phyloP scores from a whole-genome alignment of 2,329 filamentous ascomycete genomes.

The Verruconis gallopava region DNA sequence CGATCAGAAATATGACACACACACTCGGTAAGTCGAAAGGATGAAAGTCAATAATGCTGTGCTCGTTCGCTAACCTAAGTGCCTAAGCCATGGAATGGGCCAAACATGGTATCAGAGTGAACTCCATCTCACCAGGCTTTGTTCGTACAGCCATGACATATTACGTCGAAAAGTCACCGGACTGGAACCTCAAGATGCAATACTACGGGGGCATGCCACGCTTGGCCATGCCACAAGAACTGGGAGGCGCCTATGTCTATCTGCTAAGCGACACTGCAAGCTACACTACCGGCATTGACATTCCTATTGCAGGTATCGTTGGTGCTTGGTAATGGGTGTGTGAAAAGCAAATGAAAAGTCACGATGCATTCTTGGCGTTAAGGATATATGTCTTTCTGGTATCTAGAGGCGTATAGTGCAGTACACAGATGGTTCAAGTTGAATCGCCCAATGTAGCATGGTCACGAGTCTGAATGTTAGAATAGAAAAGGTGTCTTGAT shows the following conservation, averaged over 20 bases:
- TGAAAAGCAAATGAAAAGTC: too few relatives aligned
- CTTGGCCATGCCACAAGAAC: constrained; percentile 38
- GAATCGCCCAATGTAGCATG: too few relatives aligned
- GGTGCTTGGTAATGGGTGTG: constrained; percentile 24
- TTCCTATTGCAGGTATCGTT: constrained; percentile 36
- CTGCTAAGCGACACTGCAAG: constrained; percentile 38
- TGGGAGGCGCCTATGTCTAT: constrained; percentile 47
- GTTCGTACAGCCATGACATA: constrained; percentile 8
- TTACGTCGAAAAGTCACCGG: constrained; percentile 3
- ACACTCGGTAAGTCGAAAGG: constrained; percentile 59
- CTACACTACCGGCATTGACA: constrained; percentile 39
- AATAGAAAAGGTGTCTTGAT: too few relatives aligned
- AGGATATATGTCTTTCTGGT: too few relatives aligned
- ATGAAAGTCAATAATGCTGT: too few relatives aligned
- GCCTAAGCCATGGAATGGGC: constrained; percentile 58
- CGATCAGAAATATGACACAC: constrained; percentile 61
- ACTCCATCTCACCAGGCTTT: constrained; percentile 7
- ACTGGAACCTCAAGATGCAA: constrained; percentile 29
- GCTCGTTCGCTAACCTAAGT: too few relatives aligned
- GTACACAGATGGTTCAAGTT: too few relatives aligned
- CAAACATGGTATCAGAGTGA: constrained; percentile 40
- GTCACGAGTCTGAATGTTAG: too few relatives aligned
- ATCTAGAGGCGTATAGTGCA: too few relatives aligned
- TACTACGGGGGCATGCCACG: constrained; percentile 43
- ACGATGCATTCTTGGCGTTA: too few relatives aligned